Percentiles rank a stretch among this genome's conserved stretches.
Evolutionary conservation across 495 filamentous ascomycete genomes (phyloP).

Genomic region (Baudoinia panamericana): DNA sequence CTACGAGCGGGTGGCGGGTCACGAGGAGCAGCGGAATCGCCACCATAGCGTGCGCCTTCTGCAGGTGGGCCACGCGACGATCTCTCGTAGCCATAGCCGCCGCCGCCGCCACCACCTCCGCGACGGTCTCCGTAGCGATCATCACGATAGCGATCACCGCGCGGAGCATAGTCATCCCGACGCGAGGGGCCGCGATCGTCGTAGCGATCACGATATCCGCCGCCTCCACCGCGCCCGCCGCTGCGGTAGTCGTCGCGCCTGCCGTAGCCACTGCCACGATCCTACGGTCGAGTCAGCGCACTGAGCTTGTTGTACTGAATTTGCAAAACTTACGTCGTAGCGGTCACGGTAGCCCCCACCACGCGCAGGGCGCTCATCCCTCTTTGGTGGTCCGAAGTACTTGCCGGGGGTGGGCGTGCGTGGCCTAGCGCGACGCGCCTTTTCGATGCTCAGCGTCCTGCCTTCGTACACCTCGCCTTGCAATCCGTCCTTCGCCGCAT

Average conservation of each 20-base stretch:
- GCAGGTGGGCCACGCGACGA: constrained; percentile 10
- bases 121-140: constrained; percentile 14
- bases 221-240: constrained; percentile 37
- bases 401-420: constrained; percentile 96
- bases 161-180: constrained; percentile 20
- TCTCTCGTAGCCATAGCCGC: constrained; percentile 16
- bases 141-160: constrained; percentile 21
- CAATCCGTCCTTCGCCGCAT: constrained; percentile 90
- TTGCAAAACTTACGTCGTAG: constrained; percentile 14
- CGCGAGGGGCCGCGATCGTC: constrained; percentile 14
- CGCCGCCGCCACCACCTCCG: constrained; percentile 6
- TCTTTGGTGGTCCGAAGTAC: constrained; percentile 97
- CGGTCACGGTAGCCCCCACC: constrained; percentile 28
- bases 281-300: constrained; percentile 11
- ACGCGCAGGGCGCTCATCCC: constrained; percentile 48
- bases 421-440: constrained; percentile 85
- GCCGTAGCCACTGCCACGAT: constrained; percentile 22
- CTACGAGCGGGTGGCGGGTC: constrained; percentile 14
- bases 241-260: constrained; percentile 25
- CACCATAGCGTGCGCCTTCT: constrained; percentile 9
- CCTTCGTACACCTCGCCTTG: constrained; percentile 94
- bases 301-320: not conserved
- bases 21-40: constrained; percentile 17
- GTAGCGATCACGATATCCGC: constrained; percentile 35
- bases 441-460: constrained; percentile 95